phyloP scores from a whole-genome alignment of 306 rosid species.

The Styphnolobium japonicum region DNA sequence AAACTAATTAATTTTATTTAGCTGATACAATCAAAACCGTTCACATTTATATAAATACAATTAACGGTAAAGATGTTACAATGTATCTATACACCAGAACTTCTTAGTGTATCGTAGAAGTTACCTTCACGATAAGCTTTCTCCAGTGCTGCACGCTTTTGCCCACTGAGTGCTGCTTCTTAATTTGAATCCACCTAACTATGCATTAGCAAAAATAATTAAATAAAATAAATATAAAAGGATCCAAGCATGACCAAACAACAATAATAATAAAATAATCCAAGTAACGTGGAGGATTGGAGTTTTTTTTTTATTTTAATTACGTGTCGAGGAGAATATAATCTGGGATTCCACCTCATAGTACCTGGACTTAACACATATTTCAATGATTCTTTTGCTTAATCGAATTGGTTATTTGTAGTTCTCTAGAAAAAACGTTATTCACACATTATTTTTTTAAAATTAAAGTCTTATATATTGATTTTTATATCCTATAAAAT shows the following conservation, averaged over 20 bases:
- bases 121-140: neutral
- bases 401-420: neutral
- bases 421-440: neutral
- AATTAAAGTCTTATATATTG: no score
- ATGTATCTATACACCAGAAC: no score
- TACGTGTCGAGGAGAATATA: neutral
- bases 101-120: no score
- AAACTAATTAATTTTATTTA: no score
- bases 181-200: neutral
- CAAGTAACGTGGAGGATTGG: neutral
- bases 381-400: neutral
- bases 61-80: no score
- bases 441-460: neutral
- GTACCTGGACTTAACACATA: neutral
- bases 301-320: neutral
- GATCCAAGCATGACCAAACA: neutral
- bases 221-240: neutral
- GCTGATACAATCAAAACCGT: no score
- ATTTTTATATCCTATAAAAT: neutral
- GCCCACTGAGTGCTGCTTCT: neutral
- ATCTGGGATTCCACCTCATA: neutral
- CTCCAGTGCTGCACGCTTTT: neutral
- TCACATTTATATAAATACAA: no score
- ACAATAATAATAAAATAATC: neutral
- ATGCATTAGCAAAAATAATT: neutral